These are phyloP conservation scores for Aspergillus proliferans DNA, from an alignment of 2,329 filamentous ascomycete genomes.

Conservation along the genomic window DNA sequence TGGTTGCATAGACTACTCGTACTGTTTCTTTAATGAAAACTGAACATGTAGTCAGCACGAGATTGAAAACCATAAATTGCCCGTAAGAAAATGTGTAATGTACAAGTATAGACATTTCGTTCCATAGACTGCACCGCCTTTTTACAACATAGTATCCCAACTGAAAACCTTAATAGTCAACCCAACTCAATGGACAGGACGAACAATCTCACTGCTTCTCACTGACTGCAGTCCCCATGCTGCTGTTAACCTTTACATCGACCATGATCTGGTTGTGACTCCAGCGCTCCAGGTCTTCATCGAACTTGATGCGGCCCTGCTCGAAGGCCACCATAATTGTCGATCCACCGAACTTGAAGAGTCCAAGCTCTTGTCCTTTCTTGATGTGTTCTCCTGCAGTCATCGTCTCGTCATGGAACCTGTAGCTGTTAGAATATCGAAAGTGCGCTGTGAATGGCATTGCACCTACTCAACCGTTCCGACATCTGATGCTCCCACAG, in stretches of 20 bases:
- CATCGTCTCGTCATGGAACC: constrained; percentile 30
- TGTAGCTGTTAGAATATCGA: constrained; percentile 8
- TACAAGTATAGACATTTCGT: no score
- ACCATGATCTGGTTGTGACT: constrained; percentile 30
- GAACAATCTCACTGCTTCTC: background rate
- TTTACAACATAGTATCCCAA: no score
- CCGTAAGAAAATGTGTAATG: no score
- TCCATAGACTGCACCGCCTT: no score
- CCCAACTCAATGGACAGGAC: no score
- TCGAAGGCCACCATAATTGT: constrained; percentile 39
- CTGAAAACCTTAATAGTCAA: no score
- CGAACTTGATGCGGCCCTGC: constrained; percentile 32
- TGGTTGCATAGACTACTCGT: no score
- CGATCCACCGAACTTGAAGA: constrained; percentile 40
- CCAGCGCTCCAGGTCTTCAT: constrained; percentile 30
- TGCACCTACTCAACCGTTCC: constrained; percentile 34
- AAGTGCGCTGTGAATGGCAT: no score
- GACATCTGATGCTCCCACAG: constrained; percentile 37
- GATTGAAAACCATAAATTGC: no score
- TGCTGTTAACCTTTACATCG: constrained; percentile 37
- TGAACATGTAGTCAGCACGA: no score
- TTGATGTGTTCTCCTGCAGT: constrained; percentile 24
- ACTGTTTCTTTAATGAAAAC: no score
- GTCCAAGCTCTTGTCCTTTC: constrained; percentile 37
- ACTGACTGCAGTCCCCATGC: constrained; percentile 17